A percentile compares a stretch with the other conserved stretches of the same genome.
phyloP scores from a whole-genome alignment of 805 yeast genomes.

The Lipomyces sp. region DNA sequence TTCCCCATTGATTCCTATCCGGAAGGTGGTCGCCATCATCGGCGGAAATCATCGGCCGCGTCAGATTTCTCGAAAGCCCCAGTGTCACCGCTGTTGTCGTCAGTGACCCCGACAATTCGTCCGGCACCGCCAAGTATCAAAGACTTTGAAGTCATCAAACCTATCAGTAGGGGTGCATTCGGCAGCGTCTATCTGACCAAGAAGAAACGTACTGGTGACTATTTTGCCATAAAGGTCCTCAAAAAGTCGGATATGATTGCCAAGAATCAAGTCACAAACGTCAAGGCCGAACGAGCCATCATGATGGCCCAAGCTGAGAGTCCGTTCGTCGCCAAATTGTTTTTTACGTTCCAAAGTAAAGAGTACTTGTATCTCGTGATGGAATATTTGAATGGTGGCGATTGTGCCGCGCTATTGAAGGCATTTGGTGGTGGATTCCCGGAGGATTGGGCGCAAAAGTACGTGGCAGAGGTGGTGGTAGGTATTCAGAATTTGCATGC shows the following conservation, averaged over 20 bases:
- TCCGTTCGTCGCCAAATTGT: slow-evolving; percentile 88
- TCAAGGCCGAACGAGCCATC: slow-evolving; percentile 93
- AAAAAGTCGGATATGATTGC: slow-evolving; percentile 96
- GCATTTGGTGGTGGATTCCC: slow-evolving; percentile 79
- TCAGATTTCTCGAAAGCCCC: slow-evolving; percentile 59
- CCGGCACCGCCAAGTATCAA: slow-evolving; percentile 70
- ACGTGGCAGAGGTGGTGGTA: slow-evolving; percentile 85
- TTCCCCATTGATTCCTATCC: slow-evolving; percentile 52
- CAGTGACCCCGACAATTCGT: slow-evolving; percentile 60
- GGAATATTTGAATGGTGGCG: slow-evolving; percentile 98
- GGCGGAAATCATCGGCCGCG: slow-evolving; percentile 43
- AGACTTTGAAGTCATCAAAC: slow-evolving; percentile 89
- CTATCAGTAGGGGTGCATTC: slow-evolving; percentile 96
- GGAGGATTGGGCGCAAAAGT: slow-evolving; percentile 78
- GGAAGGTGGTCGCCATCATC: slow-evolving; percentile 33
- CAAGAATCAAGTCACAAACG: slow-evolving; percentile 93
- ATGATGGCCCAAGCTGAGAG: slow-evolving; percentile 96
- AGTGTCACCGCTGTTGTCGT: slow-evolving; percentile 76
- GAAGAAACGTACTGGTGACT: slow-evolving; percentile 85
- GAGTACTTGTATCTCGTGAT: slow-evolving; percentile 89
- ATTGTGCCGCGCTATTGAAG: slow-evolving; percentile 82
- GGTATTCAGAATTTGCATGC: slow-evolving; percentile 90
- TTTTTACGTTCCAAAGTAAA: slow-evolving; percentile 84
- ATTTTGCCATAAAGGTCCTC: slow-evolving; percentile 90
- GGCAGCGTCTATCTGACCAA: slow-evolving; percentile 91